A percentile compares a stretch with the other conserved stretches of the same genome.
These are phyloP conservation scores for Leccinum griseonigrum DNA, from an alignment of 1,284 basidiomycete genomes.

Conservation along the genomic window DNA sequence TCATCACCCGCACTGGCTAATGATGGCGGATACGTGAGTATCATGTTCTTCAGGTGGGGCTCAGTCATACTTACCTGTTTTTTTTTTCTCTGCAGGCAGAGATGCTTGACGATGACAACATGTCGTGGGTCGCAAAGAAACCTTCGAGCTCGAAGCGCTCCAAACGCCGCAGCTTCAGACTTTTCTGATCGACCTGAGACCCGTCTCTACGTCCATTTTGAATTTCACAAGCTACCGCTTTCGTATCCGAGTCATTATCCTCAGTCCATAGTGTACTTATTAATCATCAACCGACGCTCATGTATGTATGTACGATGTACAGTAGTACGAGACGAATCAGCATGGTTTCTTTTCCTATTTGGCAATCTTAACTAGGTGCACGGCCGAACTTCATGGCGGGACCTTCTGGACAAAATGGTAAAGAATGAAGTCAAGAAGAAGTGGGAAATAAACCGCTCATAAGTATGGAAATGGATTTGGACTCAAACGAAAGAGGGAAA, in stretches of 20 bases:
- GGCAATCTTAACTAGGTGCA: neutral
- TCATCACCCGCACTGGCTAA: neutral
- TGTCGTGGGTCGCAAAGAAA: constrained; percentile 22
- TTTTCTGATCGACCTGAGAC: constrained; percentile 11
- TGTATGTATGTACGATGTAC: constrained; percentile 10
- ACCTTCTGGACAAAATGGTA: too few relatives aligned
- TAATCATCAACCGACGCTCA: constrained; percentile 3
- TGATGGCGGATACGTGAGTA: constrained; percentile 19
- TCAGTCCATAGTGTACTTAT: neutral
- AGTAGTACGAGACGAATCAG: constrained; percentile 5
- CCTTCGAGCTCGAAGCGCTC: constrained; percentile 6
- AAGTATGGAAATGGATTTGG: too few relatives aligned
- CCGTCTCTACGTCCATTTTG: neutral
- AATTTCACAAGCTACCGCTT: neutral
- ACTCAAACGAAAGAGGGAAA: too few relatives aligned
- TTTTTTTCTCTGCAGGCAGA: constrained; percentile 17
- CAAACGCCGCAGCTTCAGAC: constrained; percentile 7
- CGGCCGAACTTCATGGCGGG: too few relatives aligned
- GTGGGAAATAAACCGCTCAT: too few relatives aligned
- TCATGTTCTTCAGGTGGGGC: neutral
- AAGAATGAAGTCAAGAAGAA: too few relatives aligned
- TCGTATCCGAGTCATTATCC: constrained; percentile 7
- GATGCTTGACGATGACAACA: constrained; percentile 31
- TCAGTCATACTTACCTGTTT: neutral
- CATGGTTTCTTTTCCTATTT: neutral